These are phyloP conservation scores for Pythium phragmiticola DNA, from an alignment of 352 stramenopile genomes.

Conservation along the genomic window DNA sequence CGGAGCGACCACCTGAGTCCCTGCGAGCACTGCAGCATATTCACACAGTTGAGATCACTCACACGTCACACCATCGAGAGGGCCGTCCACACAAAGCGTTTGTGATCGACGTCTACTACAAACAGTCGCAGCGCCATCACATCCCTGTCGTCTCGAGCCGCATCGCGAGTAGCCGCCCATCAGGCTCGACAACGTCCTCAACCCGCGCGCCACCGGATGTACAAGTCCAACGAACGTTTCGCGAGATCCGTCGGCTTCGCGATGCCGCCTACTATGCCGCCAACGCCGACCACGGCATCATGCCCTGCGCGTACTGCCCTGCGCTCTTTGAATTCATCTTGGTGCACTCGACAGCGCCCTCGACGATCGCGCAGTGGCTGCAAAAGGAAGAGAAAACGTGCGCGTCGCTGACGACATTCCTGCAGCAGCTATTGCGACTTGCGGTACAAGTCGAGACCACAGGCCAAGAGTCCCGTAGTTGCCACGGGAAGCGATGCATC, in stretches of 20 bases:
- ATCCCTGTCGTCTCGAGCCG: conserved; percentile 15
- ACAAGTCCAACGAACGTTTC: conserved; percentile 6
- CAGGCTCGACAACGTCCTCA: not conserved
- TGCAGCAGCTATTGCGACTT: conserved; percentile 17
- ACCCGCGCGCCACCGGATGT: not conserved
- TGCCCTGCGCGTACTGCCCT: conserved; percentile 16
- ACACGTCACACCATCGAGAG: not conserved
- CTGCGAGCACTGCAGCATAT: conserved; percentile 17
- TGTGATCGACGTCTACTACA: conserved; percentile 9
- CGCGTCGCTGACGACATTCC: conserved; percentile 9
- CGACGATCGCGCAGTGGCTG: conserved; percentile 6
- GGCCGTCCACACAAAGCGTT: conserved; percentile 1
- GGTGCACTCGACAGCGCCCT: conserved; percentile 4
- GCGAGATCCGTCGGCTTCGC: conserved; percentile 16
- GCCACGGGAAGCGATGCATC: conserved; percentile 4
- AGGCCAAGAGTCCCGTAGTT: not conserved
- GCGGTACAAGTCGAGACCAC: conserved; percentile 17
- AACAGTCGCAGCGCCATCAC: conserved; percentile 8
- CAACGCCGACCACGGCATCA: conserved; percentile 15
- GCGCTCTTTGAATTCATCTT: conserved; percentile 17
- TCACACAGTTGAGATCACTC: conserved; percentile 8
- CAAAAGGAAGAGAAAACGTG: conserved; percentile 8
- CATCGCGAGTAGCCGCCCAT: not conserved
- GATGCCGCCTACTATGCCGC: conserved; percentile 25
- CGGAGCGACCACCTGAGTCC: not conserved